Conservation (phyloP, 1,284 basidiomycete species). For the Trichosporon sp. region DNA sequence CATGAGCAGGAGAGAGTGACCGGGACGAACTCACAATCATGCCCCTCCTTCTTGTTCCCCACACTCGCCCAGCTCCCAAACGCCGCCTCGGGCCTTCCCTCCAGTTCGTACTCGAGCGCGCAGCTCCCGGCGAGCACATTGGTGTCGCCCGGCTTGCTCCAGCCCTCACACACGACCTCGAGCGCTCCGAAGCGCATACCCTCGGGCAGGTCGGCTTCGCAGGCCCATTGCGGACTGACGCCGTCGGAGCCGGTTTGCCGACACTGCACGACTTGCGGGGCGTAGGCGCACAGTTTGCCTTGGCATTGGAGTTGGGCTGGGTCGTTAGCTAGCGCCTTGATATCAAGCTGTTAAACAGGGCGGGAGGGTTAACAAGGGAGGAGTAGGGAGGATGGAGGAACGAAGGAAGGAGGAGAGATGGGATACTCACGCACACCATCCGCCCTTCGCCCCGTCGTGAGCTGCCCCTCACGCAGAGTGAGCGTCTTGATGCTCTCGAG, state of each 20-base stretch:
- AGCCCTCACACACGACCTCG: conserved; percentile 86
- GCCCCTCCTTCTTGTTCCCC: not conserved
- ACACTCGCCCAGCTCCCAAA: not conserved
- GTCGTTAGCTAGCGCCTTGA: not conserved
- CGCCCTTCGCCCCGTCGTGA: conserved; percentile 70
- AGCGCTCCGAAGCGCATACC: conserved; percentile 77
- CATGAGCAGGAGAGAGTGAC: too few species aligned
- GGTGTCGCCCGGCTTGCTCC: conserved; percentile 73
- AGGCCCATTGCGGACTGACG: conserved; percentile 83
- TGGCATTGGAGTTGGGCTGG: conserved; percentile 71
- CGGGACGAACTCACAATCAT: not conserved
- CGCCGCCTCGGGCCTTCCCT: conserved; percentile 42
- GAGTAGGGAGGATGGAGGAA: too few species aligned
- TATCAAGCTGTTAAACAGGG: too few species aligned
- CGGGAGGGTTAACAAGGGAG: too few species aligned
- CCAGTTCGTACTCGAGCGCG: conserved; percentile 74
- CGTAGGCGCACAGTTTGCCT: conserved; percentile 77
- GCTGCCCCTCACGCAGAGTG: conserved; percentile 72
- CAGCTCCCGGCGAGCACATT: conserved; percentile 85
- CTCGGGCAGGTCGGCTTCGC: conserved; percentile 84
- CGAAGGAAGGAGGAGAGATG: not conserved
- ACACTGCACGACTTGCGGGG: conserved; percentile 85
- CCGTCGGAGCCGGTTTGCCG: conserved; percentile 73
- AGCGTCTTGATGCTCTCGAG: conserved; percentile 71
- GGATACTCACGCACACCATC: conserved; percentile 62